phyloP scores from a whole-genome alignment of 441 rosid genomes.

The Jatropha multifida region DNA sequence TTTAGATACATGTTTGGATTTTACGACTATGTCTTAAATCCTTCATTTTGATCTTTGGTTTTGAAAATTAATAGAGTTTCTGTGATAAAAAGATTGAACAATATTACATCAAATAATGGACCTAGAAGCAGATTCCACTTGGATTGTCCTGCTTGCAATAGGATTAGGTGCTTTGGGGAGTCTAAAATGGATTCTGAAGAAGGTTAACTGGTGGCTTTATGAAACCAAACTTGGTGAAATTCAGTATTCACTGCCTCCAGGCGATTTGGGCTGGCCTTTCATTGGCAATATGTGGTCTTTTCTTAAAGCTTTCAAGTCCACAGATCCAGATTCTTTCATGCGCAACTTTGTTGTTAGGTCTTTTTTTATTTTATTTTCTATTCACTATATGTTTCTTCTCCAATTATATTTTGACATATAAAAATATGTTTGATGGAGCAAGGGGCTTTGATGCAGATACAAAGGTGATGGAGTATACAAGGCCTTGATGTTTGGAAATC shows the following conservation, averaged over 20 bases:
- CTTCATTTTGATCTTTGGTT: too few relatives aligned
- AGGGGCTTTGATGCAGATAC: slow-evolving; percentile 39
- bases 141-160: slow-evolving; percentile 8
- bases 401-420: too few relatives aligned
- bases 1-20: too few relatives aligned
- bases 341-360: slow-evolving; percentile 43
- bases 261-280: slow-evolving; percentile 80
- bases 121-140: too few relatives aligned
- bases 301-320: slow-evolving; percentile 69
- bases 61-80: too few relatives aligned
- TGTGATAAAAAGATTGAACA: too few relatives aligned
- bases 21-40: too few relatives aligned
- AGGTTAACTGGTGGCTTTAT: slow-evolving; percentile 51
- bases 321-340: slow-evolving; percentile 60
- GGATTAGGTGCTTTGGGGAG: slow-evolving; percentile 16
- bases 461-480: slow-evolving; percentile 67
- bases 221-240: slow-evolving; percentile 50
- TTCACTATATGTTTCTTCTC: too few relatives aligned
- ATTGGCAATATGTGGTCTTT: slow-evolving; percentile 80
- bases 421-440: too few relatives aligned
- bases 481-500: slow-evolving; percentile 82
- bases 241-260: slow-evolving; percentile 57
- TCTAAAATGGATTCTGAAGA: slow-evolving; percentile 43
- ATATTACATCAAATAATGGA: too few relatives aligned
- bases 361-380: too few relatives aligned